Base-by-base conservation (phyloP, 371 early-diverging fungal genomes). In the Mucor ambiguus region DNA sequence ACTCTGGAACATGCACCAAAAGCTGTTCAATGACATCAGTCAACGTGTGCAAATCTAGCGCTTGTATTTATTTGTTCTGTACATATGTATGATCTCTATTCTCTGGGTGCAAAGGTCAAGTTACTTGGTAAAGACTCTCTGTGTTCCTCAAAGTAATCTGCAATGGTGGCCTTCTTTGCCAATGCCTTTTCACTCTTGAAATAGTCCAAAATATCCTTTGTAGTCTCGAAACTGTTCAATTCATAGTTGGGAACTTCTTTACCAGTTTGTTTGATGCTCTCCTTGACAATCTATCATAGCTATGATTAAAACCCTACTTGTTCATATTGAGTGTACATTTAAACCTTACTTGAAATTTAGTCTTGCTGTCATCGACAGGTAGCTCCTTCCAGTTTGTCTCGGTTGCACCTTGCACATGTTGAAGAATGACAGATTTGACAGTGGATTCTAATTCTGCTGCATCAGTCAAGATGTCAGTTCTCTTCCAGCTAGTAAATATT, bases 221-320 rank as follows among this genome's bases (percentile, higher is more conserved):
- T 77, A 14, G 77, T 72, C 18, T 70, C 54, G 10, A 82, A 72
- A 20, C 66, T 60, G 48, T 76, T 74, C 56, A 82, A 63, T 58
- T 76, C 60, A 49, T 64, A 49, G 57, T 78, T 78, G 26, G 80
- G 77, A 10, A 82, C 71, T 32, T 80, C 80, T 64, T 72, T 74
- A 24, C 83, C 83, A 10, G 73, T 69, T 61, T 78, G 71, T 44
- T 74, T 67, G 20, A 82, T 82, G 37, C 69, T 71, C 33, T 80
- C 79, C 52, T 82, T 82, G 33, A 80, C 60, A 52, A 81, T 67
- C 81, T 76, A 33, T 33, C 9, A 58, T 14, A 22, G 26, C 8
- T 24, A n/a, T 22, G 7, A 33, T 29, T 55, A 54, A 60, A 33
- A 52, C 4, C 22, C 29, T n/a, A 24, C 1, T 63, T 33, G 24